A percentile compares a stretch with the other conserved stretches of the same genome.
phyloP scores from a whole-genome alignment of 257 asterid species.

The Jasminum sambac region DNA sequence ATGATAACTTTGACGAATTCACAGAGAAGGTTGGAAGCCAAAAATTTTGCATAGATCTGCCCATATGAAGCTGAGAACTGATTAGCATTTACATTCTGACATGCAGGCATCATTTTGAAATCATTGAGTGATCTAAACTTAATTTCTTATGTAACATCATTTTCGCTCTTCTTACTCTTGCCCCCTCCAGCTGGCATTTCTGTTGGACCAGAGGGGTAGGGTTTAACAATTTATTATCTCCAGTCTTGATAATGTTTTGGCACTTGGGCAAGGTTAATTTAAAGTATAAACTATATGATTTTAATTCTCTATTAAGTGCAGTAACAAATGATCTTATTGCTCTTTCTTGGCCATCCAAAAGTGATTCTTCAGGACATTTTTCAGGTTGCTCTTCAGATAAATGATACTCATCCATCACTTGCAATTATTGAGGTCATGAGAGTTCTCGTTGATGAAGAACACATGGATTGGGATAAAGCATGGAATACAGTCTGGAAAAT shows the following conservation, averaged over 20 bases:
- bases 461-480: constrained; percentile 45
- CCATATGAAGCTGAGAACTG: neutral
- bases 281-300: neutral
- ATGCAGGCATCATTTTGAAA: neutral
- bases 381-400: constrained; percentile 57
- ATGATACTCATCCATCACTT: constrained; percentile 56
- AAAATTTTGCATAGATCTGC: neutral
- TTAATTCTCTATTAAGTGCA: neutral
- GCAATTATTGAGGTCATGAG: constrained; percentile 54
- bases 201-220: neutral
- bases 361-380: neutral
- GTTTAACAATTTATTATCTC: neutral
- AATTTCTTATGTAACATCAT: neutral
- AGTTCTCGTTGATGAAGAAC: constrained; percentile 49
- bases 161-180: neutral
- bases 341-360: neutral
- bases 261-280: neutral
- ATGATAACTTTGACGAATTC: constrained; percentile 46
- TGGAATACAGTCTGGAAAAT: constrained; percentile 43
- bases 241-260: neutral
- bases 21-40: constrained; percentile 37
- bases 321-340: neutral
- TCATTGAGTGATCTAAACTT: neutral
- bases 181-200: neutral
- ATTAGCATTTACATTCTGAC: neutral